Conservation (phyloP, 306 rosid genomes). For the Vigna hirtella region DNA sequence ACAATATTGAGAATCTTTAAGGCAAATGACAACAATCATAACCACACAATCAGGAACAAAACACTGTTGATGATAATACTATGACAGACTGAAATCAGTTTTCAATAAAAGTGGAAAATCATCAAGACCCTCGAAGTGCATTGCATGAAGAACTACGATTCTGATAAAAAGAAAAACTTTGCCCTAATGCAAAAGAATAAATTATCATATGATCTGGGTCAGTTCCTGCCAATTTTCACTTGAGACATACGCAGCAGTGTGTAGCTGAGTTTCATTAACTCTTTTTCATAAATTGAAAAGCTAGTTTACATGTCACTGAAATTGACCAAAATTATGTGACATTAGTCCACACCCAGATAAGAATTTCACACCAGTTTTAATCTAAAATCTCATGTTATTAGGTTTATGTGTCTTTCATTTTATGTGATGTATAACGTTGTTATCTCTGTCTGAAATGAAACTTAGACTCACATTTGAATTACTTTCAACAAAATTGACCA, state of each 20-base stretch:
- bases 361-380: too few species aligned
- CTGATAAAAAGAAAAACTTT: not conserved
- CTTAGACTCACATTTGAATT: too few species aligned
- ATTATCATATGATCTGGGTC: not conserved
- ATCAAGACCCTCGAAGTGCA: not conserved
- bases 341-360: too few species aligned
- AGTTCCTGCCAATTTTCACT: not conserved
- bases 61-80: not conserved
- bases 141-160: slow-evolving; percentile 9
- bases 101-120: not conserved
- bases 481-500: too few species aligned
- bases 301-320: not conserved
- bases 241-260: not conserved
- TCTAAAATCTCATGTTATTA: too few species aligned
- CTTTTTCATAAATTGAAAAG: not conserved
- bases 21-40: not conserved
- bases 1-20: slow-evolving; percentile 26
- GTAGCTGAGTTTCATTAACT: not conserved
- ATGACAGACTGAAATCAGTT: slow-evolving; percentile 8
- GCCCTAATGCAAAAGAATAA: not conserved
- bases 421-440: too few species aligned
- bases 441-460: too few species aligned
- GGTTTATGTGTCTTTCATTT: too few species aligned
- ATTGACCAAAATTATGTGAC: not conserved
- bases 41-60: slow-evolving; percentile 2